Evolutionary conservation across 208 protist species (phyloP).

Genomic region (Ichthyophonus hoferi): DNA sequence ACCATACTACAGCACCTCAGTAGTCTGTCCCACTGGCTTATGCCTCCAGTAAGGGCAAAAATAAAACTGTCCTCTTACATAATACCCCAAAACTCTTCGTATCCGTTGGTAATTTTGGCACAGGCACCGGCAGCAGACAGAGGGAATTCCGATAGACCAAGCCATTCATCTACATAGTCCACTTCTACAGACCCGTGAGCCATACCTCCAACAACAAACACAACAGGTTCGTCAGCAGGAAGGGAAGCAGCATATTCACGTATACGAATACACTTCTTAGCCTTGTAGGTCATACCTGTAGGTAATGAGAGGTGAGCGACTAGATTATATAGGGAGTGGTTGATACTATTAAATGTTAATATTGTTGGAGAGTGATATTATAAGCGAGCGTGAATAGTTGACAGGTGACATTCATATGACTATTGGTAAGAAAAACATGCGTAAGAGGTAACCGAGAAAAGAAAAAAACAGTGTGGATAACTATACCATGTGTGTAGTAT

Average conservation of each 20-base stretch:
- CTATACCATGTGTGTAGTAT: not conserved
- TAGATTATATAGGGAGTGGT: too few relatives aligned
- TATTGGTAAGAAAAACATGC: not conserved
- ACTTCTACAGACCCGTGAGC: constrained; percentile 40
- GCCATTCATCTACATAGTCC: constrained; percentile 17
- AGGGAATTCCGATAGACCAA: constrained; percentile 34
- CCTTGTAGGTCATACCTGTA: constrained; percentile 33
- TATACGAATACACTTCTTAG: constrained; percentile 28
- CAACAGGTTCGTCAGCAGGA: constrained; percentile 33
- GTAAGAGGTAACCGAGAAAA: not conserved
- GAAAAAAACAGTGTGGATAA: not conserved
- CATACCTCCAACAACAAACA: constrained; percentile 45
- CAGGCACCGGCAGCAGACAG: constrained; percentile 38
- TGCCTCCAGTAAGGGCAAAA: too few relatives aligned
- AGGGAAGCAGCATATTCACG: constrained; percentile 21
- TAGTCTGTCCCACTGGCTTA: too few relatives aligned
- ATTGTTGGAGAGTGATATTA: too few relatives aligned
- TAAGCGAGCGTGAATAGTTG: too few relatives aligned
- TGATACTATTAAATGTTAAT: too few relatives aligned
- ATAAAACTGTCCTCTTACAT: too few relatives aligned
- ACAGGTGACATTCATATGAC: too few relatives aligned
- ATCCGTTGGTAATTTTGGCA: constrained; percentile 29
- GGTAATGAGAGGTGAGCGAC: too few relatives aligned
- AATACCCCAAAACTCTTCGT: constrained; percentile 46
- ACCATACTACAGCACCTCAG: too few relatives aligned